These are phyloP conservation scores for Trypanosoma melophagium DNA, from an alignment of 208 protist genomes.

Conservation along the genomic window DNA sequence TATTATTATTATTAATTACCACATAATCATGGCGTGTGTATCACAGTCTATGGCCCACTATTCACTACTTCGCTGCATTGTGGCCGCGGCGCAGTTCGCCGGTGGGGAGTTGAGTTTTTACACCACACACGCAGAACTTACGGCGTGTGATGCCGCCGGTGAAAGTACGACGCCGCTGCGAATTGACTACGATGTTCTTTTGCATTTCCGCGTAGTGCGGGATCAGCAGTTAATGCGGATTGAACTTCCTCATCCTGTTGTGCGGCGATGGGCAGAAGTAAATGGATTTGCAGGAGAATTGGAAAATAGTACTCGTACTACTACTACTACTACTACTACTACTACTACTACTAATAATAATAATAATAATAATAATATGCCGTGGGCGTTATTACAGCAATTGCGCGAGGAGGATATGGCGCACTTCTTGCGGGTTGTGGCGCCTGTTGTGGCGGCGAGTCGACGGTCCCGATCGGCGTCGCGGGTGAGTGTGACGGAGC, in stretches of 20 bases:
- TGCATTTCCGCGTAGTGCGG: slow-evolving; percentile 74
- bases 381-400: slow-evolving; percentile 49
- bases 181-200: slow-evolving; percentile 60
- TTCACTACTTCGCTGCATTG: slow-evolving; percentile 55
- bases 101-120: slow-evolving; percentile 72
- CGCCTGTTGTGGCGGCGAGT: slow-evolving; percentile 58
- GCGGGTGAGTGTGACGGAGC: slow-evolving; percentile 71
- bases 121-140: slow-evolving; percentile 56
- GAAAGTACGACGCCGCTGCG: slow-evolving; percentile 55
- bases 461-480: slow-evolving; percentile 61
- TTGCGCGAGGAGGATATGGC: slow-evolving; percentile 47
- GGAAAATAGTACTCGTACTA: slow-evolving; percentile 4
- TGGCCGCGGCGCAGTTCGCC: slow-evolving; percentile 60
- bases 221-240: slow-evolving; percentile 70
- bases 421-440: slow-evolving; percentile 55
- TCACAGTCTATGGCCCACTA: slow-evolving; percentile 70
- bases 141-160: slow-evolving; percentile 43
- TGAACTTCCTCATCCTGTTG: slow-evolving; percentile 39
- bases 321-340: not conserved
- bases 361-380: slow-evolving; percentile 13
- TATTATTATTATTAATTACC: not conserved
- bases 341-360: not conserved
- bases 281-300: slow-evolving; percentile 71
- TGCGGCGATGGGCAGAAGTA: slow-evolving; percentile 54
- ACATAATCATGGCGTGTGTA: slow-evolving; percentile 28